Conservation (phyloP, 352 stramenopile species). For the Elongisporangium prolatum region DNA sequence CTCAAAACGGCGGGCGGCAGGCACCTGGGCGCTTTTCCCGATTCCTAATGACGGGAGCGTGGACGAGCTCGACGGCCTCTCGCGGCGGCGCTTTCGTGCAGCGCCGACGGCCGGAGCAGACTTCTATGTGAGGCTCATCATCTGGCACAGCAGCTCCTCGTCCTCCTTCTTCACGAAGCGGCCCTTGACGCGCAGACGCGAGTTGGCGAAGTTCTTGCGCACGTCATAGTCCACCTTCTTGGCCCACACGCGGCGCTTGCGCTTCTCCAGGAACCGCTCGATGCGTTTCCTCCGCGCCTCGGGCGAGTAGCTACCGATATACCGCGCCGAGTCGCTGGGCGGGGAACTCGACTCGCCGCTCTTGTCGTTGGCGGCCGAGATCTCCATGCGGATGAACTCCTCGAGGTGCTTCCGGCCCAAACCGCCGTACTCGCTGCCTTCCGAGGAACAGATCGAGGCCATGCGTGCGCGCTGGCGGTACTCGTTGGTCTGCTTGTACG, state of each 20-base stretch:
- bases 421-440: slow-evolving; percentile 69
- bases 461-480: slow-evolving; percentile 68
- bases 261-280: slow-evolving; percentile 90
- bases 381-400: slow-evolving; percentile 80
- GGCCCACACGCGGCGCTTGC: slow-evolving; percentile 91
- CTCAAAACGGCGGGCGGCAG: background rate
- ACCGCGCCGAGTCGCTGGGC: slow-evolving; percentile 38
- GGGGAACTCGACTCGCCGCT: slow-evolving; percentile 16
- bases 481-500: slow-evolving; percentile 51
- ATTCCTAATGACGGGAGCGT: background rate
- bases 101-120: background rate
- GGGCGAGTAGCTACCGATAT: slow-evolving; percentile 88
- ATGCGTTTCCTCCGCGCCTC: slow-evolving; percentile 83
- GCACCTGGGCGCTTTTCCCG: background rate
- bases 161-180: slow-evolving; percentile 99
- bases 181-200: slow-evolving; percentile 95
- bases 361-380: slow-evolving; percentile 62
- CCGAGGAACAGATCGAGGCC: slow-evolving; percentile 71
- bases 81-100: background rate
- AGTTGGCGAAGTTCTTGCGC: slow-evolving; percentile 99
- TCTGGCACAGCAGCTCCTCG: slow-evolving; percentile 85
- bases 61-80: background rate
- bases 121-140: slow-evolving; percentile 73
- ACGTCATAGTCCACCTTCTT: slow-evolving; percentile 99
- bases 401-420: slow-evolving; percentile 69